A percentile compares a stretch with the other conserved stretches of the same genome.
These are phyloP conservation scores for Rubus idaeus DNA, from an alignment of 306 rosid species.

Conservation along the genomic window DNA sequence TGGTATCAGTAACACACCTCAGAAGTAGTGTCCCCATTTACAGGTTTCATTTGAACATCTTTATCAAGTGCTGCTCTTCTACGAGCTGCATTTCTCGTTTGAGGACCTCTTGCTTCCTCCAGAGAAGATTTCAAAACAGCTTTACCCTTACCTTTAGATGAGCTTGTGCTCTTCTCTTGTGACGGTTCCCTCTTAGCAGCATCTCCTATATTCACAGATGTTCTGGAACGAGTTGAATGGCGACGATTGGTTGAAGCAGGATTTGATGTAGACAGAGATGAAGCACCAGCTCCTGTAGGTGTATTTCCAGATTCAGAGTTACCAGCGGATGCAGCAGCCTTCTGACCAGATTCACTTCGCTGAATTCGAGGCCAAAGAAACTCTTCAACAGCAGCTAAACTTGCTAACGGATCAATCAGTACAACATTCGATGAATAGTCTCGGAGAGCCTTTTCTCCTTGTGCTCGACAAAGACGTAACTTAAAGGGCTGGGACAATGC, in stretches of 20 bases:
- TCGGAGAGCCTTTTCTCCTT: conserved; percentile 84
- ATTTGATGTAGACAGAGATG: conserved; percentile 62
- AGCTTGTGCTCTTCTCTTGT: conserved; percentile 74
- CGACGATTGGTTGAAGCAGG: conserved; percentile 69
- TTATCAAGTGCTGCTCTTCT: conserved; percentile 82
- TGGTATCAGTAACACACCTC: conserved; percentile 59
- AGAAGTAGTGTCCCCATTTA: conserved; percentile 85
- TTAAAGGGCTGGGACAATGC: conserved; percentile 92
- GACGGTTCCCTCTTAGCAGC: conserved; percentile 54
- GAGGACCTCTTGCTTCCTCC: conserved; percentile 86
- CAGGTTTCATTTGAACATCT: conserved; percentile 75
- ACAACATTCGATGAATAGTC: conserved; percentile 95
- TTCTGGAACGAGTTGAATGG: conserved; percentile 80
- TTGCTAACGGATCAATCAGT: conserved; percentile 88
- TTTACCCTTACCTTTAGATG: conserved; percentile 95
- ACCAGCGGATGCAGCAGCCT: conserved; percentile 58
- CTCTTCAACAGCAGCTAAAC: conserved; percentile 96
- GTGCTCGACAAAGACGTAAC: conserved; percentile 92
- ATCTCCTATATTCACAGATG: conserved; percentile 81
- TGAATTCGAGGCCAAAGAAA: conserved; percentile 98
- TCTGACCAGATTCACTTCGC: conserved; percentile 81
- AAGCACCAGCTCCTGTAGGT: conserved; percentile 66
- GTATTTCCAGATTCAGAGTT: conserved; percentile 86
- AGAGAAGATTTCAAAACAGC: conserved; percentile 85
- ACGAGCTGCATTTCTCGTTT: conserved; percentile 91